Evolutionary conservation across 306 rosid genomes (phyloP).

Genomic region (Argentina anserina): DNA sequence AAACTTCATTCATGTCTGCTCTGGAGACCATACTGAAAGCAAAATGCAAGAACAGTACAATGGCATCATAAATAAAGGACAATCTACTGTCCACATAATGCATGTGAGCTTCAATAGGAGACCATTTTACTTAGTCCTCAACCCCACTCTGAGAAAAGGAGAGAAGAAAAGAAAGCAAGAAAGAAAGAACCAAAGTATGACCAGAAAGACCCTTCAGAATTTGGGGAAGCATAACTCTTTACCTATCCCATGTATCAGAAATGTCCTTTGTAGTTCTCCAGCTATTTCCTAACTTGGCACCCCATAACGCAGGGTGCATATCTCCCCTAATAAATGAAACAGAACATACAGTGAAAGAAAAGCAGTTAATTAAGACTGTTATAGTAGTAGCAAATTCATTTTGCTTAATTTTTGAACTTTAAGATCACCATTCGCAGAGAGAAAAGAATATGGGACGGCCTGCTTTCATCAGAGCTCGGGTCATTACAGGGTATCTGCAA

Average conservation of each 20-base stretch:
- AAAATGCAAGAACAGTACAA: conserved; percentile 8
- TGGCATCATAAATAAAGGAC: background rate
- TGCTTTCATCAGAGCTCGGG: conserved; percentile 78
- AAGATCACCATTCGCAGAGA: conserved; percentile 80
- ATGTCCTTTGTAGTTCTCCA: conserved; percentile 97
- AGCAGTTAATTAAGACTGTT: background rate
- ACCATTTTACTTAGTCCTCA: background rate
- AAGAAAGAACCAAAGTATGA: background rate
- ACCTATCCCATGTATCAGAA: conserved; percentile 82
- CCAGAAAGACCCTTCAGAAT: background rate
- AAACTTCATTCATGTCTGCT: conserved; percentile 78
- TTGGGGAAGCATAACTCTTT: background rate
- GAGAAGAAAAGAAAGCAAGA: background rate
- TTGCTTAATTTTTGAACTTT: background rate
- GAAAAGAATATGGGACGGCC: conserved; percentile 87
- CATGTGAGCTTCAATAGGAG: background rate
- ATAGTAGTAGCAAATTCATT: background rate
- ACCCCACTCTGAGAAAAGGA: background rate
- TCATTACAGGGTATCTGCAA: conserved; percentile 80
- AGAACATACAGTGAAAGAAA: background rate
- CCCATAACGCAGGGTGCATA: conserved; percentile 93
- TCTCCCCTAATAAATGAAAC: conserved; percentile 61
- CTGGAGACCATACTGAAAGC: conserved; percentile 70
- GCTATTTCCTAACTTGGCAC: conserved; percentile 78
- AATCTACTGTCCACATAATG: too few relatives aligned